phyloP scores from a whole-genome alignment of 2,329 filamentous ascomycete genomes.

The Aspergillus bombycis region DNA sequence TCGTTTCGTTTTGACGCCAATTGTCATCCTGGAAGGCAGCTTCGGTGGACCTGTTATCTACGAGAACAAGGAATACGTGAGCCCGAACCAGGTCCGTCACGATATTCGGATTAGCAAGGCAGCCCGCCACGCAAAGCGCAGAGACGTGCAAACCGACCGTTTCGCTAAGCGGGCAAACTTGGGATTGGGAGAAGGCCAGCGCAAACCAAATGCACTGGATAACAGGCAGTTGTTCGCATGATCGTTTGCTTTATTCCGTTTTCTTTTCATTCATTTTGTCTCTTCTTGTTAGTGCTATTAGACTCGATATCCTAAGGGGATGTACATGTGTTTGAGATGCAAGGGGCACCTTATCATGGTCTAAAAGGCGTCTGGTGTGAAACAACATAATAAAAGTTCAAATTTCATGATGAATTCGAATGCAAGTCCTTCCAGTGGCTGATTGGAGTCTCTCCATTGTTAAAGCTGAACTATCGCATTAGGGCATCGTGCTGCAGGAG shows the following conservation, averaged over 20 bases:
- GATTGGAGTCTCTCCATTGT: neutral
- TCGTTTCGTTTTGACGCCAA: conserved; percentile 88
- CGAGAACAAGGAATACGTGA: conserved; percentile 97
- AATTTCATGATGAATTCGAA: conserved; percentile 3
- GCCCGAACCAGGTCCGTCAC: conserved; percentile 88
- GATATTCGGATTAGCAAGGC: conserved; percentile 79
- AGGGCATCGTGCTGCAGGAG: neutral
- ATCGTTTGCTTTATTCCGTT: conserved; percentile 22
- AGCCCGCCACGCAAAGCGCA: conserved; percentile 73
- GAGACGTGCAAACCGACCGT: conserved; percentile 73
- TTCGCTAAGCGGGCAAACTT: conserved; percentile 75
- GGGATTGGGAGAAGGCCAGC: conserved; percentile 67
- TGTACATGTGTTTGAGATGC: conserved; percentile 38
- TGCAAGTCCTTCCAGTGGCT: neutral
- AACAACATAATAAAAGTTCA: conserved; percentile 24
- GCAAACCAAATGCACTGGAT: conserved; percentile 71
- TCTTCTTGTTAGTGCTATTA: conserved; percentile 24
- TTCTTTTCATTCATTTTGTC: conserved; percentile 19
- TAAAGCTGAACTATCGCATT: neutral
- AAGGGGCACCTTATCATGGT: conserved; percentile 34
- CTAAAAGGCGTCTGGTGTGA: conserved; percentile 38
- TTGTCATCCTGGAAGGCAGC: conserved; percentile 90
- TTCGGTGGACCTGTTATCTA: conserved; percentile 97
- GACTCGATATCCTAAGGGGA: conserved; percentile 39
- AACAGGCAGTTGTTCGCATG: conserved; percentile 72